A percentile compares a stretch with the other conserved stretches of the same genome.
phyloP scores from a whole-genome alignment of 371 early-diverging fungal species.

The Dichotomocladium elegans region DNA sequence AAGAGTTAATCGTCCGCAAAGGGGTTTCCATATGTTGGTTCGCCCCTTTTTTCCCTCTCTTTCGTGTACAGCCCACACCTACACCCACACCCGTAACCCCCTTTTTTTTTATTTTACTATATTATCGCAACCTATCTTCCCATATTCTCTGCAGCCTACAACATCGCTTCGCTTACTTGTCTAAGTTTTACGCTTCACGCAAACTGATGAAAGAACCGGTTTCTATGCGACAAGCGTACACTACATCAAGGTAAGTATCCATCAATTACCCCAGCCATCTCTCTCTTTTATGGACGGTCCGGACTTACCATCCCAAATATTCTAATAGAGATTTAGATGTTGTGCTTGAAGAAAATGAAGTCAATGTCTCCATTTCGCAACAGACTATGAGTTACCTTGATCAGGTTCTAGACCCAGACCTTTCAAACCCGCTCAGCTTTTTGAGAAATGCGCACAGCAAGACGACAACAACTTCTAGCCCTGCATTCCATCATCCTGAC shows the following conservation, averaged over 20 bases:
- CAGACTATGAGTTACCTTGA: constrained; percentile 18
- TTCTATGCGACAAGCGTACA: constrained; percentile 18
- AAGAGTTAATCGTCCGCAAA: neutral
- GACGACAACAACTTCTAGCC: constrained; percentile 7
- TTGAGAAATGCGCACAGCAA: constrained; percentile 16
- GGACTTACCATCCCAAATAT: neutral
- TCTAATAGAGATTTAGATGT: constrained; percentile 29
- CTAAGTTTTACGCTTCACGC: constrained; percentile 1
- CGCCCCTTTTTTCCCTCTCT: neutral
- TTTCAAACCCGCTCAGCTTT: constrained; percentile 26
- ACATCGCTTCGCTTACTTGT: neutral
- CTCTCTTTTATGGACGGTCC: neutral
- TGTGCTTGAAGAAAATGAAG: constrained; percentile 38
- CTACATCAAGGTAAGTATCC: constrained; percentile 17
- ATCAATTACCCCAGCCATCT: neutral
- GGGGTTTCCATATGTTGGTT: neutral
- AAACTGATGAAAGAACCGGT: constrained; percentile 18
- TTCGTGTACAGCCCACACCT: neutral
- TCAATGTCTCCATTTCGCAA: constrained; percentile 8
- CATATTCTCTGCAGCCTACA: neutral
- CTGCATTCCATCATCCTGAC: constrained; percentile 7
- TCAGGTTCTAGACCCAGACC: constrained; percentile 20
- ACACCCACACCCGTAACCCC: too few relatives aligned
- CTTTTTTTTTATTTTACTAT: neutral
- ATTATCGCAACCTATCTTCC: neutral